Conservation (phyloP, 202 grass and related monocot species). For the Miscanthus sacchariflorus region DNA sequence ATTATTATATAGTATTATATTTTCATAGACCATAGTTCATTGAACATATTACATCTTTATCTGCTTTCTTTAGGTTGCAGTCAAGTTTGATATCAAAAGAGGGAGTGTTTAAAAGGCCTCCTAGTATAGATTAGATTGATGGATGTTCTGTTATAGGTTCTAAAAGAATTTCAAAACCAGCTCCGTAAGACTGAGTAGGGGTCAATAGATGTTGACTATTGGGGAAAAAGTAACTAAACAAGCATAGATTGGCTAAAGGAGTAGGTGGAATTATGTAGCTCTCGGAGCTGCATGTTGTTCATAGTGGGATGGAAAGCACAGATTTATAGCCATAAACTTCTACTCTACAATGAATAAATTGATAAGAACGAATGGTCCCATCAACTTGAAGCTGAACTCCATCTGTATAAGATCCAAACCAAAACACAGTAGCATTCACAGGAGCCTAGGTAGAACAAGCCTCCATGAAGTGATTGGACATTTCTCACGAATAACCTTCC, state of each 20-base stretch:
- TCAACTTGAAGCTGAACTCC: conserved; percentile 2
- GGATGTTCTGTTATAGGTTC: too few relatives aligned
- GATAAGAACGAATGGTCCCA: conserved; percentile 10
- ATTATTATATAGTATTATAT: not conserved
- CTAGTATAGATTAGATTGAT: too few relatives aligned
- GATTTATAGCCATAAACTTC: not conserved
- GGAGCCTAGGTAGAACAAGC: not conserved
- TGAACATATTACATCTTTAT: conserved; percentile 7
- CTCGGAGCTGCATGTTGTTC: not conserved
- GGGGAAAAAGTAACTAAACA: not conserved
- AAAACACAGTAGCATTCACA: not conserved
- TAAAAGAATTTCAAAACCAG: too few relatives aligned
- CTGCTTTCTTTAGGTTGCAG: not conserved
- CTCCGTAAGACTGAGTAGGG: not conserved
- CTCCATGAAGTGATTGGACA: conserved; percentile 12
- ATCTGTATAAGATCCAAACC: not conserved
- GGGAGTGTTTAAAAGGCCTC: too few relatives aligned
- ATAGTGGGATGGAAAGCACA: not conserved
- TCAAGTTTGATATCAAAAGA: too few relatives aligned
- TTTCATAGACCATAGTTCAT: not conserved
- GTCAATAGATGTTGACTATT: not conserved
- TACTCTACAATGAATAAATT: not conserved
- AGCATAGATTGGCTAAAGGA: not conserved
- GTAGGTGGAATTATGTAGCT: not conserved
- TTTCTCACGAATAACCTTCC: not conserved